Percentiles rank a stretch among this genome's conserved stretches.
Evolutionary conservation across 2,329 filamentous ascomycete genomes (phyloP).

Genomic region (Lecanoromycetidae sp.): DNA sequence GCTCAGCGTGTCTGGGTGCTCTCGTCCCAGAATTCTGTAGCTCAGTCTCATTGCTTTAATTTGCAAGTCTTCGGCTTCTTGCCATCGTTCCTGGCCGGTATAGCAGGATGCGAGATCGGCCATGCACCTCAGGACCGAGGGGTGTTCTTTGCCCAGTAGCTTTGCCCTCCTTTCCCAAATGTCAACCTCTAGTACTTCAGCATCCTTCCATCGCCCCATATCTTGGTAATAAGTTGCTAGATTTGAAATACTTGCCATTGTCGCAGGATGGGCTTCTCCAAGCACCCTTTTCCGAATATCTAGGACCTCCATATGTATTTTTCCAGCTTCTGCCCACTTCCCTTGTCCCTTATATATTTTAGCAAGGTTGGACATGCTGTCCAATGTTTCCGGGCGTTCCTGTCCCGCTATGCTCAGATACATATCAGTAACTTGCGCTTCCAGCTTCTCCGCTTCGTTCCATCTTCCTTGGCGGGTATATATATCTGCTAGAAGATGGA

Average conservation of each 20-base stretch:
- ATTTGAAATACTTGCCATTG: not conserved
- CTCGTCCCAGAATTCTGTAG: not conserved
- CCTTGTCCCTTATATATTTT: not conserved
- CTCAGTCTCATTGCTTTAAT: not conserved
- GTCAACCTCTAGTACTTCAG: not conserved
- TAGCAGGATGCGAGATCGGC: not conserved
- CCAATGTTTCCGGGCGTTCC: not conserved
- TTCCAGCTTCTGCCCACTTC: not conserved
- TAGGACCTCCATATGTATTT: not conserved
- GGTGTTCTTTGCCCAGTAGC: too few species aligned
- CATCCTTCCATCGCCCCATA: not conserved
- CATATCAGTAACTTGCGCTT: not conserved
- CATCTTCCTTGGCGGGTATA: not conserved
- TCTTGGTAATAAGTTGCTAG: not conserved
- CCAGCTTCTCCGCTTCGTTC: conserved; percentile 2
- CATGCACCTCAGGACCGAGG: too few species aligned
- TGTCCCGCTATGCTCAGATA: not conserved
- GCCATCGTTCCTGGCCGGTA: not conserved
- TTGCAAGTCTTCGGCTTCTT: not conserved
- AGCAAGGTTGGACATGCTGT: not conserved
- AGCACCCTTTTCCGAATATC: not conserved
- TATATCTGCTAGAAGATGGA: too few species aligned
- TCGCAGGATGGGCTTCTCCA: not conserved
- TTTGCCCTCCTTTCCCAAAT: too few species aligned
- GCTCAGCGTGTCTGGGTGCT: not conserved